These are phyloP conservation scores for Onygenales sp. DNA, from an alignment of 2,329 filamentous ascomycete genomes.

Conservation along the genomic window DNA sequence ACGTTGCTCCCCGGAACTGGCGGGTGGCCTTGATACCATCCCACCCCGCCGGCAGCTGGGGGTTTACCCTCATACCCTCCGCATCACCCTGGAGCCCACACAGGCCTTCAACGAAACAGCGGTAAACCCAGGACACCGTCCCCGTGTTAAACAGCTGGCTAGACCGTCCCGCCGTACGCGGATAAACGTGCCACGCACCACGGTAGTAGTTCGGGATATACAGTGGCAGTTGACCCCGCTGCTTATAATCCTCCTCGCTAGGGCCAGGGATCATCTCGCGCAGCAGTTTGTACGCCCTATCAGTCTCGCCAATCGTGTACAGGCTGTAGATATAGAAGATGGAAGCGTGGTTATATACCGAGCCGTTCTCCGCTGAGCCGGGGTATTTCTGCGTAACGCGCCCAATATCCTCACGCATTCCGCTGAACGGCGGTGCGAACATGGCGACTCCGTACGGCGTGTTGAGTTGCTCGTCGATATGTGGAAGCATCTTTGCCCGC, in stretches of 20 bases:
- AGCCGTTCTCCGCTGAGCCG: conserved; percentile 49
- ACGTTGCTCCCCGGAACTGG: conserved; percentile 43
- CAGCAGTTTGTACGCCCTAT: conserved; percentile 43
- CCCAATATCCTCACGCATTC: conserved; percentile 50
- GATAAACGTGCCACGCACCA: conserved; percentile 40
- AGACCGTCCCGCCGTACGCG: conserved; percentile 46
- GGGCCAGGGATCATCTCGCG: conserved; percentile 48
- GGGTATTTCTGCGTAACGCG: conserved; percentile 51
- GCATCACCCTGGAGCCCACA: conserved; percentile 45
- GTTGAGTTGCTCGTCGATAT: conserved; percentile 43
- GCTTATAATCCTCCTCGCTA: conserved; percentile 40
- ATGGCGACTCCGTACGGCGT: conserved; percentile 48
- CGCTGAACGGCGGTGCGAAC: conserved; percentile 46
- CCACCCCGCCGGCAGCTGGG: conserved; percentile 45
- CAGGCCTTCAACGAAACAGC: conserved; percentile 46
- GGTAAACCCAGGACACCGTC: conserved; percentile 48
- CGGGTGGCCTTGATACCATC: conserved; percentile 39
- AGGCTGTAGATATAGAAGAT: conserved; percentile 48
- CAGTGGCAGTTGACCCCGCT: conserved; percentile 47
- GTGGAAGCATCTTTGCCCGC: conserved; percentile 36
- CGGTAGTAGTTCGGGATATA: conserved; percentile 53
- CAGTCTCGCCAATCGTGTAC: conserved; percentile 41
- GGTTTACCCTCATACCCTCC: conserved; percentile 38
- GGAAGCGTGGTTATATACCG: conserved; percentile 50
- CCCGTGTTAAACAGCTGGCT: conserved; percentile 52